phyloP scores from a whole-genome alignment of 129 eudicot species.

The Deinandra increscens region DNA sequence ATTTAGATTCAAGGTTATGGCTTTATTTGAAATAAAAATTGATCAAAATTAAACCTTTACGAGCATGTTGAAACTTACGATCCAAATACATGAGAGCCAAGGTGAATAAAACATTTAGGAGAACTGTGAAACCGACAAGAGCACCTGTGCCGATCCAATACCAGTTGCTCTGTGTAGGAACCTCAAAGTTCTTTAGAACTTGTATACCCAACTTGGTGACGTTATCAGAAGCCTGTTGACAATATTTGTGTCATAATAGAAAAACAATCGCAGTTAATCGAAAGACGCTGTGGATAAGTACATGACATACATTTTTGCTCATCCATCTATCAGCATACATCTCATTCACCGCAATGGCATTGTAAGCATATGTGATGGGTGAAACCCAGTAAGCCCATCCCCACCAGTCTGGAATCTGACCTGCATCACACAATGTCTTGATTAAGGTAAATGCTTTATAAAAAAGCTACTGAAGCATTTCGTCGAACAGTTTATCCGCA shows the following conservation, averaged over 20 bases:
- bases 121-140: slow-evolving; percentile 73
- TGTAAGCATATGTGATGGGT: slow-evolving; percentile 78
- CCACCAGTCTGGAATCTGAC: slow-evolving; percentile 85
- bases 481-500: background rate
- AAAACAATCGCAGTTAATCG: background rate
- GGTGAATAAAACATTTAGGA: slow-evolving; percentile 73
- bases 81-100: slow-evolving; percentile 70
- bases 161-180: slow-evolving; percentile 61
- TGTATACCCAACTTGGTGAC: slow-evolving; percentile 52
- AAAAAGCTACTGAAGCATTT: background rate
- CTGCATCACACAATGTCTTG: slow-evolving; percentile 35
- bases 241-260: background rate
- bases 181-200: slow-evolving; percentile 56
- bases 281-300: background rate
- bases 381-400: slow-evolving; percentile 92
- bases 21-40: background rate
- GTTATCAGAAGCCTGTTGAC: slow-evolving; percentile 59
- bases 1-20: background rate
- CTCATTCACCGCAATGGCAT: slow-evolving; percentile 79
- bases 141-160: slow-evolving; percentile 90
- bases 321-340: slow-evolving; percentile 88
- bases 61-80: slow-evolving; percentile 52
- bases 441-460: background rate
- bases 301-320: slow-evolving; percentile 50
- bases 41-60: background rate